Evolutionary conservation across 2,329 filamentous ascomycete species (phyloP).

Genomic region (Capronia epimyces): DNA sequence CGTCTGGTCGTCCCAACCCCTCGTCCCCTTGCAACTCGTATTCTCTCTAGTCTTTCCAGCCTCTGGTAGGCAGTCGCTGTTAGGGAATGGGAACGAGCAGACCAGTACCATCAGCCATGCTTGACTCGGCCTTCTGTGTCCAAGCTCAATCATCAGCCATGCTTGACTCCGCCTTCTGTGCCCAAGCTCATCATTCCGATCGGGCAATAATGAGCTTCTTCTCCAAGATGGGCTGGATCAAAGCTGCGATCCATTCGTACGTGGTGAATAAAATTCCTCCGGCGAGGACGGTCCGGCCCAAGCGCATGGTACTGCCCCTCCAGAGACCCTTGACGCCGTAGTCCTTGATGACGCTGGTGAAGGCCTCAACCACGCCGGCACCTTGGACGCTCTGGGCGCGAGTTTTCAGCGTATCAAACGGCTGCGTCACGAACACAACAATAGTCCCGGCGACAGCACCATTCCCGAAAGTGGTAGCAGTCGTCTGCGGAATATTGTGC

Average conservation of each 20-base stretch:
- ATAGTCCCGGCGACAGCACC: slow-evolving; percentile 55
- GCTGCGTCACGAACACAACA: slow-evolving; percentile 42
- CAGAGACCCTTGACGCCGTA: slow-evolving; percentile 58
- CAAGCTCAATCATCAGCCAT: no score
- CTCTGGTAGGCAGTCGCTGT: no score
- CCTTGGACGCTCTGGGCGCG: slow-evolving; percentile 49
- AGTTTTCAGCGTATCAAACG: slow-evolving; percentile 43
- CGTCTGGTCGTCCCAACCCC: no score
- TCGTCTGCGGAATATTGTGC: slow-evolving; percentile 46
- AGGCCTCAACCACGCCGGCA: slow-evolving; percentile 53
- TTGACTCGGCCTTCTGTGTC: no score
- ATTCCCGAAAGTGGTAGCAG: slow-evolving; percentile 55
- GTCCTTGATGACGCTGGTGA: slow-evolving; percentile 51
- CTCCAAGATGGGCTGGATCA: slow-evolving; percentile 41
- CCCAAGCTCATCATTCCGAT: background rate
- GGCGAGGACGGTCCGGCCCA: slow-evolving; percentile 59
- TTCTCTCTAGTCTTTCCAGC: no score
- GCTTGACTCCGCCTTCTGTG: no score
- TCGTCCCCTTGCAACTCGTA: no score
- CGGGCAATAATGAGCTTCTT: slow-evolving; percentile 13
- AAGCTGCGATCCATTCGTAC: slow-evolving; percentile 53
- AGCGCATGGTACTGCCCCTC: slow-evolving; percentile 63
- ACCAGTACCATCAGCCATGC: no score
- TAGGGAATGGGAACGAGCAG: no score
- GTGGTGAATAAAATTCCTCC: slow-evolving; percentile 63